Evolutionary conservation across 2,329 filamentous ascomycete genomes (phyloP), one percentile per base, ranked within the genome.

Genomic region (Thelonectria discophora): DNA sequence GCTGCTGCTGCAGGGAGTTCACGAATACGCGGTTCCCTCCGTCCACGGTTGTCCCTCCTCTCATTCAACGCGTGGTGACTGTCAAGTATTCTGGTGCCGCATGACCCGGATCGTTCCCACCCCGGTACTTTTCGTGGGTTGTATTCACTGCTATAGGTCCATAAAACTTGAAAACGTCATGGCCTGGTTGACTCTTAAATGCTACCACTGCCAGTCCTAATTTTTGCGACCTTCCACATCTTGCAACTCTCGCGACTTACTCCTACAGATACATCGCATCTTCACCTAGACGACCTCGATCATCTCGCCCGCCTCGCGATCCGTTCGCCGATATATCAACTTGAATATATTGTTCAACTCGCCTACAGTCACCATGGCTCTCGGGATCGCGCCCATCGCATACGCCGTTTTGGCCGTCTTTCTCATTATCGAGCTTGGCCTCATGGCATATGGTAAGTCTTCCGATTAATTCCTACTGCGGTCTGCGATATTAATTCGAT

Each of bases 341-440:
- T 8, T 17, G 46, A 2, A 43, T 32, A 24, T 45, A 13, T 10
- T 12, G 12, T 5, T 40, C 17, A 32, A 40, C 32, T 18, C 4
- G 13, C 30, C n/a, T 17, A n/a, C 32, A 32, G 54, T 54, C 74
- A 76, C 66, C 51, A 86, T 88, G 86, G 78, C 79, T 30, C 75
- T 85, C 72, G 80, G 79, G 62, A 84, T 87, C 72, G 79, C 87
- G 40, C 80, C 87, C 67, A 85, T 89, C 42, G 80, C 91, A 42
- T 90, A 93, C 74, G 82, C 85, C 61, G 80, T 86, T 51, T 89
- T 94, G 71, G 84, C 82, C 11, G 67, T 92, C 42, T 86, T 96
- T 69, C 83, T 88, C 37, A 81, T 95, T 64, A 87, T 94, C 66
- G 87, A 93, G 69, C 85, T 97, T 10, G 92, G 90, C 20, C 77